A percentile compares a stretch with the other conserved stretches of the same genome.
Conservation (phyloP, 2,329 filamentous ascomycete genomes). For the Hymenoscyphus fructigenus region DNA sequence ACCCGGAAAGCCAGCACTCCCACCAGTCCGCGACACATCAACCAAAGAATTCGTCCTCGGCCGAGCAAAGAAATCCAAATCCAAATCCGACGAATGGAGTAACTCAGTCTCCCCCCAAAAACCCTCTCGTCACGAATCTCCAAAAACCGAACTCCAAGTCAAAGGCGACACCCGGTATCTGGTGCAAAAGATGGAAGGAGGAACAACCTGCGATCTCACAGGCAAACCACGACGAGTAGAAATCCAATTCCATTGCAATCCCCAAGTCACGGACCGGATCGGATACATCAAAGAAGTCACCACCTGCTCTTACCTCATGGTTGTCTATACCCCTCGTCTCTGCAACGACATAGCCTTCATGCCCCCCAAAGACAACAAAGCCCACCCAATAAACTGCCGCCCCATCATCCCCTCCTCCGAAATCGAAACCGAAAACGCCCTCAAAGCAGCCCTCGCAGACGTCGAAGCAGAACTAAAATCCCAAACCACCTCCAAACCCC, state of each 20-base stretch:
- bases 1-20: constrained; percentile 58
- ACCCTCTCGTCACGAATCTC: constrained; percentile 29
- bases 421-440: constrained; percentile 35
- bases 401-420: constrained; percentile 53
- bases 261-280: constrained; percentile 62
- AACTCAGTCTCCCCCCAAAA: constrained; percentile 32
- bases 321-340: constrained; percentile 71
- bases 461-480: constrained; percentile 13
- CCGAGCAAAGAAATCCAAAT: constrained; percentile 42
- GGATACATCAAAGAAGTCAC: constrained; percentile 71
- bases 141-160: constrained; percentile 55
- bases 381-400: constrained; percentile 61
- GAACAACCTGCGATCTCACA: constrained; percentile 69
- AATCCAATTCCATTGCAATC: constrained; percentile 61
- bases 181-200: constrained; percentile 64
- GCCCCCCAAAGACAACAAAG: constrained; percentile 63
- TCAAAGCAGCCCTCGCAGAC: constrained; percentile 39
- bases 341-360: constrained; percentile 74
- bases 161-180: constrained; percentile 68
- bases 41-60: constrained; percentile 65
- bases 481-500: constrained; percentile 41
- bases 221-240: constrained; percentile 67
- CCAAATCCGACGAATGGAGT: constrained; percentile 37
- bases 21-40: constrained; percentile 63
- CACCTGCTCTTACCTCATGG: constrained; percentile 72